Conservation (phyloP, 345 rosid genomes). For the Cochlearia excelsa region DNA sequence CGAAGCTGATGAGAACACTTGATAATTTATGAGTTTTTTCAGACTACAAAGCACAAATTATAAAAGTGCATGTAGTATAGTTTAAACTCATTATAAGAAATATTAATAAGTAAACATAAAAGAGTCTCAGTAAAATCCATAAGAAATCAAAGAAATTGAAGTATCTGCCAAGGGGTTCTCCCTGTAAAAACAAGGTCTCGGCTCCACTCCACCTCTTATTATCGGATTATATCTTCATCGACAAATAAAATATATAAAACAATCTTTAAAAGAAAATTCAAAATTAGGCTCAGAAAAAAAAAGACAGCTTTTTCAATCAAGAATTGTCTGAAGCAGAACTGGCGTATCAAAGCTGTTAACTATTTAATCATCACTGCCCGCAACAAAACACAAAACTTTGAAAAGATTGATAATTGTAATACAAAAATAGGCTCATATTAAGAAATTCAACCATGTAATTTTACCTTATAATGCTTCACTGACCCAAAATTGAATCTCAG, state of each 20-base stretch:
- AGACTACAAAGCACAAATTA: constrained; percentile 24
- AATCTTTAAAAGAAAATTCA: too few species aligned
- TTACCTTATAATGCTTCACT: constrained; percentile 41
- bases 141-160: constrained; percentile 32
- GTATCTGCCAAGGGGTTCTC: constrained; percentile 58
- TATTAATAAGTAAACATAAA: not conserved
- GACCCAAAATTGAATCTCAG: constrained; percentile 44
- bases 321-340: constrained; percentile 95
- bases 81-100: constrained; percentile 18
- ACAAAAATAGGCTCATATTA: constrained; percentile 51
- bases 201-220: constrained; percentile 24
- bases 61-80: constrained; percentile 27
- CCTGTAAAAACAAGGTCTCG: constrained; percentile 37
- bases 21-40: constrained; percentile 19
- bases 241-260: not conserved
- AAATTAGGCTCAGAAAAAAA: constrained; percentile 43
- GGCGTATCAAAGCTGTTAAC: constrained; percentile 63
- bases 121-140: constrained; percentile 47
- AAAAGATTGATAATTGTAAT: not conserved
- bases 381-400: not conserved
- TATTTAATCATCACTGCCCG: constrained; percentile 45
- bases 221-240: constrained; percentile 25
- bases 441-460: constrained; percentile 64
- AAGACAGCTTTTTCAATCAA: constrained; percentile 73
- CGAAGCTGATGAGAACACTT: constrained; percentile 26